Base-by-base conservation (phyloP, 2,329 filamentous ascomycete species). In the Fusarium chlamydosporum region DNA sequence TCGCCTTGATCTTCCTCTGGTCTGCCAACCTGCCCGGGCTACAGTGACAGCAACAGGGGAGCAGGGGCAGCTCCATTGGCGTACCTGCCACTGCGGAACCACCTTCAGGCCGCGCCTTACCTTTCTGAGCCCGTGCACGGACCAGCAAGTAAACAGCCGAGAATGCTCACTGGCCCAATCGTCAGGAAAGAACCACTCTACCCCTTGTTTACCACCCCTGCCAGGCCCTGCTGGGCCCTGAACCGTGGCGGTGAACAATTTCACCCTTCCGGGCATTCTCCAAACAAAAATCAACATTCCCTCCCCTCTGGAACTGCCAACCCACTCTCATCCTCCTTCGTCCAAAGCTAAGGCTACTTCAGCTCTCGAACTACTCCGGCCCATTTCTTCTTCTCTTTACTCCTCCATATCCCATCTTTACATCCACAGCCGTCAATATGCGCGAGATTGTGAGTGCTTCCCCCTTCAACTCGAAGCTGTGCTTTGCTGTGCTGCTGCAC, bases 371-470 rank as follows among this genome's bases (percentile, higher is more conserved):
- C 71, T 68, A 68, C 71, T 67, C 71, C 65, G 45, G 61, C 71
- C 64, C 61, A 69, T 60, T 48, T 57, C 65, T 70, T 61, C 43
- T 68, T 71, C 65, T 69, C 63, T 68, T 71, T 66, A 64, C 67
- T 65, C 68, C 72, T 70, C 64, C 72, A 56, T 72, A 67, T 65
- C 38, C 42, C 41, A 60, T 61, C 72, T 38, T 38, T 51, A 51
- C 71, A 61, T 73, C 69, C 63, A 68, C 65, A 74, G 72, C 68
- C 75, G 74, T 77, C 81, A 89, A 80, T 74, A 90, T 90, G 88
- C 88, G 88, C 85, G 88, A 90, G 82, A 90, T 90, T 82, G 88
- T 91, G 83, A 82, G 87, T 88, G 42, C 47, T 51, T 62, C 15
- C 18, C 8, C 62, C 60, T 56, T 68, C 35, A 15, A 27, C 33